phyloP scores from a whole-genome alignment of 2,329 filamentous ascomycete genomes.

The Talaromyces sp. region DNA sequence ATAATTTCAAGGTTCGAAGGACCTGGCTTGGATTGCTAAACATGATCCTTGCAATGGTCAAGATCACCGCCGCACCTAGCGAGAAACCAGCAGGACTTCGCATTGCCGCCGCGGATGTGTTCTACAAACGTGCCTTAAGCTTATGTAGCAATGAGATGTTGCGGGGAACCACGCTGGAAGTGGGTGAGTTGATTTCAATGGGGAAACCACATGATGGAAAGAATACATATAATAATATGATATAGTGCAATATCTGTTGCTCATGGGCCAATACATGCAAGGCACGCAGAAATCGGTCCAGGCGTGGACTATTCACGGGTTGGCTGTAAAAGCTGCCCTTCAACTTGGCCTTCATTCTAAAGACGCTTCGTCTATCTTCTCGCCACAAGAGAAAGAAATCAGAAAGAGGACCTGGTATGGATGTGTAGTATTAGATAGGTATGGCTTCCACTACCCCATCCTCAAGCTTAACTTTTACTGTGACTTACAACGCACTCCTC shows the following conservation, averaged over 20 bases:
- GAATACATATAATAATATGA: no score
- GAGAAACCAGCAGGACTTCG: constrained; percentile 3
- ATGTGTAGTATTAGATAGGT: constrained; percentile 41
- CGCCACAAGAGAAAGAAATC: constrained; percentile 42
- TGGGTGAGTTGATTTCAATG: constrained; percentile 14
- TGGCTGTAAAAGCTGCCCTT: constrained; percentile 50
- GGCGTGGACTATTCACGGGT: constrained; percentile 52
- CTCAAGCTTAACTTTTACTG: no score
- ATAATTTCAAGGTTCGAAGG: constrained; percentile 17
- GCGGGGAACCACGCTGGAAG: constrained; percentile 19
- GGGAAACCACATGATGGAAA: no score
- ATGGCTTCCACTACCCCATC: background rate
- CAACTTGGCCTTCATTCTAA: constrained; percentile 50
- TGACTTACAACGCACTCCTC: background rate
- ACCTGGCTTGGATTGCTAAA: constrained; percentile 30
- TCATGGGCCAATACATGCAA: constrained; percentile 51
- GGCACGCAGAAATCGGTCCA: constrained; percentile 51
- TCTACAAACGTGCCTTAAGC: constrained; percentile 8
- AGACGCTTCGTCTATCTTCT: constrained; percentile 30
- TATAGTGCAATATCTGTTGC: constrained; percentile 45
- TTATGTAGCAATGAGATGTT: constrained; percentile 19
- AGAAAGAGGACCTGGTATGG: constrained; percentile 48
- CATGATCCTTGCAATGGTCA: constrained; percentile 26
- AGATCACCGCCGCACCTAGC: constrained; percentile 13
- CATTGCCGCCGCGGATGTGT: no score